Evolutionary conservation across 345 rosid genomes (phyloP), one percentile per base, ranked within the genome.

Genomic region (Capsella bursapastoris): DNA sequence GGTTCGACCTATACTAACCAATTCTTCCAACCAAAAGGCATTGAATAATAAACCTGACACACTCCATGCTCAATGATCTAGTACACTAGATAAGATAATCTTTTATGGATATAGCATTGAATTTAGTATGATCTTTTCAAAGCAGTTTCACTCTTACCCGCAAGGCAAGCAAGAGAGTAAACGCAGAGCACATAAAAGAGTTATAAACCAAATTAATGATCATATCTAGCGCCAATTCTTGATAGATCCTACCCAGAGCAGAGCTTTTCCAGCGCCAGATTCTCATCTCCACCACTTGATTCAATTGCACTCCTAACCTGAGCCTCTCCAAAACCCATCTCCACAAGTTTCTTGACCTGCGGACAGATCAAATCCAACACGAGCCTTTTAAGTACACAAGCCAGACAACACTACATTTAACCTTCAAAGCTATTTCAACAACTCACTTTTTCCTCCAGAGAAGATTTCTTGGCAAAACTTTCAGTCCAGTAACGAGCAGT

Each of bases 401-500:
- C 28, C 13, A 25, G 4, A 25, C 28, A 14, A 25, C 28, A 14
- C 18, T 55, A 8, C 59, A 44, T 57, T 44, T n/a, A 5, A 7
- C 13, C 25, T 13, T 43, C 2, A 1, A 35, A 68, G 6, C 7
- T 44, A 61, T 27, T 9, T 35, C n/a, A 25, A 35, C 35, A 43
- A 53, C 80, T 58, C 78, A 96, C 99, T 89, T 96, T 96, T 78
- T 90, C 97, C 75, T 89, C 99, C 45, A 86, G 80, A 64, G 90
- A 81, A 49, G 96, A 90, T 62, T 75, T 69, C 92, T 88, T 96
- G 67, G 98, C 99, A 79, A 92, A 96, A 63, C 85, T 82, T 77
- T 89, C 97, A 9, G 99, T 96, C 99, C 99, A 96, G 83, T 96
- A 90, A 38, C 97, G 92, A 79, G 99, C 99, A 18, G 99, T 96